phyloP scores from a whole-genome alignment of 352 stramenopile genomes.

The Lagenidium sp. region DNA sequence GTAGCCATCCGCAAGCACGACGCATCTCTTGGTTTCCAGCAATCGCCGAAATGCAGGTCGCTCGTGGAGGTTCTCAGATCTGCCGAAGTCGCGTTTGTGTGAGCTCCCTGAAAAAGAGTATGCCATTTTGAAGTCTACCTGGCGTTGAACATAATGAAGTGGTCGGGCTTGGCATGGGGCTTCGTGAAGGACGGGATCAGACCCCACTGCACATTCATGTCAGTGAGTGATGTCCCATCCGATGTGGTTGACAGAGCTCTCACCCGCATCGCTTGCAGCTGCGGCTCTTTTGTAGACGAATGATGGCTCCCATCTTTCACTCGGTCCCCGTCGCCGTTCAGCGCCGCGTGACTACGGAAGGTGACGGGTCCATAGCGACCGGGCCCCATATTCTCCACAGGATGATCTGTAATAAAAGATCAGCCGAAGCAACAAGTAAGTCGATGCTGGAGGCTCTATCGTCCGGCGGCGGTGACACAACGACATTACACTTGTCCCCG shows the following conservation, averaged over 20 bases:
- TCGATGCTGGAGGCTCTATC: no score
- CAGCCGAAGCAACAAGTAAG: no score
- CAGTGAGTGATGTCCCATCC: background rate
- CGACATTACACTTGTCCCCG: constrained; percentile 71
- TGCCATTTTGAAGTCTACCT: no score
- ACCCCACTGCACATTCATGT: constrained; percentile 39
- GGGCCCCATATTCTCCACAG: constrained; percentile 73
- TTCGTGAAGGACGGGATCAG: constrained; percentile 81
- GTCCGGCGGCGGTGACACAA: no score
- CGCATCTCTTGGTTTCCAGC: constrained; percentile 61
- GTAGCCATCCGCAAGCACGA: constrained; percentile 84
- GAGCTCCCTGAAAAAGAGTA: no score
- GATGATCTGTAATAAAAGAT: constrained; percentile 38
- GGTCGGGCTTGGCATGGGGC: constrained; percentile 53
- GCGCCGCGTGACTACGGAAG: constrained; percentile 9
- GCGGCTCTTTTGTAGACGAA: no score
- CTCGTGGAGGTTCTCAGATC: constrained; percentile 61
- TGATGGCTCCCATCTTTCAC: no score
- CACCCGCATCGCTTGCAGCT: constrained; percentile 57
- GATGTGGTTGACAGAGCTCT: background rate
- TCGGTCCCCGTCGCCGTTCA: background rate
- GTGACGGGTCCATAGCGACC: constrained; percentile 57
- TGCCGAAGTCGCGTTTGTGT: no score
- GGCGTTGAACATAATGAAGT: constrained; percentile 85
- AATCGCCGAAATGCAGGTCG: constrained; percentile 66